Evolutionary conservation across 495 filamentous ascomycete genomes (phyloP).

Genomic region (Melanomma pulvis-pyrius): DNA sequence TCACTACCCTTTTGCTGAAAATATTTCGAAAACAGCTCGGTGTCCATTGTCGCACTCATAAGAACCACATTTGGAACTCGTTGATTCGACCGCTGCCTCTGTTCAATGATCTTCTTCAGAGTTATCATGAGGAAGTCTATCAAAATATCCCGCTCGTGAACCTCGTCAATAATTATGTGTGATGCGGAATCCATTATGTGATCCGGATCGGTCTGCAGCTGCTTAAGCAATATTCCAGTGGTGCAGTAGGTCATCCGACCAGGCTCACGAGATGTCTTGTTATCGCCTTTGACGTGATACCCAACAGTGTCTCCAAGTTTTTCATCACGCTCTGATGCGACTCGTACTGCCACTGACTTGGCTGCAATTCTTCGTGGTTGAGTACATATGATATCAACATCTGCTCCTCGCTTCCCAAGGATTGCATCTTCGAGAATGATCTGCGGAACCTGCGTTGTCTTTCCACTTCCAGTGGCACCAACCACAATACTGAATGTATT

Average conservation of each 20-base stretch:
- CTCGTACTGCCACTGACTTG: conserved; percentile 56
- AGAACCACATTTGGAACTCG: conserved; percentile 56
- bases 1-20: conserved; percentile 44
- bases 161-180: conserved; percentile 64
- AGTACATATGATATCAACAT: conserved; percentile 60
- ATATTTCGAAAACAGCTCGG: conserved; percentile 59
- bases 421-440: conserved; percentile 60
- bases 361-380: conserved; percentile 63
- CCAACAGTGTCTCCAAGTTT: conserved; percentile 54
- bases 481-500: conserved; percentile 58
- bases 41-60: conserved; percentile 64
- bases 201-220: conserved; percentile 51
- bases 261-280: conserved; percentile 45
- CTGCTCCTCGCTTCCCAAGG: conserved; percentile 44
- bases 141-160: conserved; percentile 60
- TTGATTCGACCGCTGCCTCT: conserved; percentile 45
- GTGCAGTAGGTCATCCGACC: conserved; percentile 63
- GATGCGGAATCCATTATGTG: conserved; percentile 50
- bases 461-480: conserved; percentile 62
- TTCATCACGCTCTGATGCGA: conserved; percentile 59
- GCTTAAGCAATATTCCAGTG: conserved; percentile 57
- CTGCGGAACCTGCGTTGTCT: conserved; percentile 66
- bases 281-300: conserved; percentile 58
- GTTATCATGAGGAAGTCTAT: conserved; percentile 61
- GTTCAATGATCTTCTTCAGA: conserved; percentile 52